Base-by-base conservation (phyloP, 1,139 yeast genomes). In the Suhomyces bolitotheri region DNA sequence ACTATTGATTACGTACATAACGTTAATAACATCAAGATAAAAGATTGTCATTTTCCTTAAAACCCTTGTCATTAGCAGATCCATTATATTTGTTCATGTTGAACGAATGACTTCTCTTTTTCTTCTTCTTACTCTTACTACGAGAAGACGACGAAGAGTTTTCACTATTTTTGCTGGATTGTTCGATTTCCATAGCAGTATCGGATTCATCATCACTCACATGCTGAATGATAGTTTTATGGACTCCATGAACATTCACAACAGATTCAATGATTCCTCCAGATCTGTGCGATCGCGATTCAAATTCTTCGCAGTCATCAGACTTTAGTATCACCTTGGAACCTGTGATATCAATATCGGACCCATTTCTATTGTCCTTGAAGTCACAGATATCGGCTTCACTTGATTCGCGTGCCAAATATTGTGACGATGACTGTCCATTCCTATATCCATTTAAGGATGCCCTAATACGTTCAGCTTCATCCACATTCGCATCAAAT, bases 201-300 rank as follows among this genome's bases (percentile, higher is more conserved):
- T 44, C 46, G n/a, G 43, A 33, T 29, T 48, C 56, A 25, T 69
- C 74, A 36, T 70, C 76, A 44, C 67, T 62, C 9, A 67, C 71
- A 46, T 76, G 79, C 51, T 82, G 90, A 54, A 89, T 88, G 44
- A 89, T 85, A 5, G 95, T 87, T 65, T 89, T 89, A 50, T 80
- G 82, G 12, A 87, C 87, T 36, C 96, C 97, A 50, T 82, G 81
- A 16, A 85, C 86, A 38, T 83, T 85, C 23, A 88, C 79, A n/a
- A 88, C 82, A 27, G 86, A 80, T 59, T 89, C 96, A 41, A 86
- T 77, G 39, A 88, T 82, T 3, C 95, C 92, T 27, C 88, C 85
- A 4, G 84, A 73, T 30, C 75, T 54, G 46, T 70, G 71, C 5
- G 66, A 58, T 31, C 73, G 51, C 7, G 66, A 47, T 42, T 68